A percentile compares a stretch with the other conserved stretches of the same genome.
Evolutionary conservation across 768 basidiomycete genomes (phyloP).

Genomic region (Leccinum subgranulosum): DNA sequence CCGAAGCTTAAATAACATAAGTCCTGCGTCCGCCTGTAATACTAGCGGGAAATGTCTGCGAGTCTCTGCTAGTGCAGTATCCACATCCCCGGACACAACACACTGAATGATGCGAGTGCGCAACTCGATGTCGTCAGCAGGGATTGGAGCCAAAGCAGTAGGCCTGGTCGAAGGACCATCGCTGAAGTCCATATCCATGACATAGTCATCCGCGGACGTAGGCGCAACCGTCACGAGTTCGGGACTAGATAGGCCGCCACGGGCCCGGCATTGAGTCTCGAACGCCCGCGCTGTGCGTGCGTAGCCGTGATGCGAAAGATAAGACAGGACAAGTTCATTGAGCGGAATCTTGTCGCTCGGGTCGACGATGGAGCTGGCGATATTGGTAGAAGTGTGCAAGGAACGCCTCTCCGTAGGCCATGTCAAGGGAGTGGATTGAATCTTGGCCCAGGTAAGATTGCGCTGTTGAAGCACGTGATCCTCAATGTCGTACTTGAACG

Average conservation of each 20-base stretch:
- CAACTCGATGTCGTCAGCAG: constrained; percentile 55
- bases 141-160: constrained; percentile 14
- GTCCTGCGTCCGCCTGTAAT: constrained; percentile 61
- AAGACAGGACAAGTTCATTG: constrained; percentile 72
- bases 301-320: constrained; percentile 85
- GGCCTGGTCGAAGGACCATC: constrained; percentile 15
- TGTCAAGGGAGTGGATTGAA: constrained; percentile 55
- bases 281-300: constrained; percentile 68
- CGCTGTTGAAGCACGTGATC: constrained; percentile 74
- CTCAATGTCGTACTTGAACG: constrained; percentile 90
- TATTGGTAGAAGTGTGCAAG: constrained; percentile 3
- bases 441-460: constrained; percentile 62
- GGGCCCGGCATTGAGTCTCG: constrained; percentile 43
- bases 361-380: constrained; percentile 30
- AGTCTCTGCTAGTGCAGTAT: constrained; percentile 59
- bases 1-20: constrained; percentile 77
- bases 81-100: constrained; percentile 67
- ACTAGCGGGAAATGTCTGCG: constrained; percentile 58
- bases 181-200: constrained; percentile 46
- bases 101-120: constrained; percentile 72
- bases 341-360: constrained; percentile 57
- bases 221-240: constrained; percentile 1
- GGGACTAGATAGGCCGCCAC: constrained; percentile 22
- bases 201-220: constrained; percentile 35
- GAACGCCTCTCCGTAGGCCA: constrained; percentile 31